A percentile compares a stretch with the other conserved stretches of the same genome.
Conservation (phyloP, 1,139 yeast species). For the Diutina neorugosa region DNA sequence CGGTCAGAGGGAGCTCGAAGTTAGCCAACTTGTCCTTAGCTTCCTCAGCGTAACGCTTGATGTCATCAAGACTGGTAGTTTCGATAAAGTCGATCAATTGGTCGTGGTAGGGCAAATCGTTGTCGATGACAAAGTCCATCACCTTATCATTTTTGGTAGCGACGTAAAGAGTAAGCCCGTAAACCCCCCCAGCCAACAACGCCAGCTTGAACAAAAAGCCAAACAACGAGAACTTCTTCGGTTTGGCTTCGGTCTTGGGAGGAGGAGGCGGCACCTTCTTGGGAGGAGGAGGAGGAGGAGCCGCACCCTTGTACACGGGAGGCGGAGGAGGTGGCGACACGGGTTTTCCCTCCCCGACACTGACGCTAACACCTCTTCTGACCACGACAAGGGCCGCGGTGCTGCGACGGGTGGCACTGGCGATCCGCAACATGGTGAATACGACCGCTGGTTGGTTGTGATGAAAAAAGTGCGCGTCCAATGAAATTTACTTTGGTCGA, state of each 20-base stretch:
- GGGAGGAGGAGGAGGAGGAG: background rate
- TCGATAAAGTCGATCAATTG: conserved; percentile 30
- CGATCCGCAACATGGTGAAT: background rate
- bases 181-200: conserved; percentile 18
- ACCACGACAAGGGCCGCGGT: background rate
- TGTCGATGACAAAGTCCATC: conserved; percentile 34
- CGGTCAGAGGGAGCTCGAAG: conserved; percentile 21
- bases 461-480: background rate
- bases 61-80: conserved; percentile 24
- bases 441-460: background rate
- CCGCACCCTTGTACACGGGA: background rate
- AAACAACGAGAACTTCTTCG: conserved; percentile 21
- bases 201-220: conserved; percentile 22
- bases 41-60: conserved; percentile 14
- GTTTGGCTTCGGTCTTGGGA: conserved; percentile 8
- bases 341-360: background rate
- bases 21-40: conserved; percentile 12
- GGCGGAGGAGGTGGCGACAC: conserved; percentile 1
- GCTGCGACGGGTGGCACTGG: conserved; percentile 1
- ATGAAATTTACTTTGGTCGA: background rate
- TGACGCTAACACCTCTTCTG: background rate
- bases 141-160: conserved; percentile 36
- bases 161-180: conserved; percentile 28
- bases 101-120: conserved; percentile 34
- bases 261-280: background rate